Base-by-base conservation (phyloP, 139 green algal species). In the Auxenochlorella pyrenoidosa region DNA sequence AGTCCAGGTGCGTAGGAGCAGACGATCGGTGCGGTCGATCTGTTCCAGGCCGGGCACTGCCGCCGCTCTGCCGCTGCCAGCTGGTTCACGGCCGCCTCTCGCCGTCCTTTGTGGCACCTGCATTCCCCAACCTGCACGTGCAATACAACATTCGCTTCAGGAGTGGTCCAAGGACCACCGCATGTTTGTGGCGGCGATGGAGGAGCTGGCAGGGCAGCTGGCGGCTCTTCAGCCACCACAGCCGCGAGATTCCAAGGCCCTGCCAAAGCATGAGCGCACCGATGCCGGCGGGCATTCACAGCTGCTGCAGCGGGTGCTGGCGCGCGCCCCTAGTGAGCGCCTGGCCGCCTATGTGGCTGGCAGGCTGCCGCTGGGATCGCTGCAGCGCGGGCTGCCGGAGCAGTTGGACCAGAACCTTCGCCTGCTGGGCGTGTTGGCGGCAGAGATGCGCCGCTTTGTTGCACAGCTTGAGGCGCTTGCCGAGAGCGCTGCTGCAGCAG, bases 121-220 rank as follows among this genome's bases (percentile, higher is more conserved):
- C 47, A 54, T 54, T 54, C 10, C 8, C 47, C 47, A 54, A 10
- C 47, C 47, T 54, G 47, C 47, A 54, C 6, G 47, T 54, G 47
- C 10, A 10, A 54, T 10, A 54, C 8, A 54, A 32, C 51, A 18
- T 16, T 6, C 19, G 16, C 34, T 86, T 41, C 87, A 90, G 87
- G 87, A 90, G 26, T 90, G 65, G 58, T 1, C 47, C 4, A 59
- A 63, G 0, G 70, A 88, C 66, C 76, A 86, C 30, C 34, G 30
- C n/a, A 59, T 90, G 44, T 84, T 88, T 82, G 76, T 38, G 0
- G 68, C 44, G 3, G 70, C 80, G n/a, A 16, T 90, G n/a, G 79
- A 77, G 13, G 80, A 90, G 83, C 80, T 90, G 66, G 78, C 82
- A 28, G 68, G 68, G 19, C 87, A 90, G 73, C 78, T 90, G 26